These are phyloP conservation scores for Lojkania enalia DNA, from an alignment of 2,329 filamentous ascomycete species.

Conservation along the genomic window DNA sequence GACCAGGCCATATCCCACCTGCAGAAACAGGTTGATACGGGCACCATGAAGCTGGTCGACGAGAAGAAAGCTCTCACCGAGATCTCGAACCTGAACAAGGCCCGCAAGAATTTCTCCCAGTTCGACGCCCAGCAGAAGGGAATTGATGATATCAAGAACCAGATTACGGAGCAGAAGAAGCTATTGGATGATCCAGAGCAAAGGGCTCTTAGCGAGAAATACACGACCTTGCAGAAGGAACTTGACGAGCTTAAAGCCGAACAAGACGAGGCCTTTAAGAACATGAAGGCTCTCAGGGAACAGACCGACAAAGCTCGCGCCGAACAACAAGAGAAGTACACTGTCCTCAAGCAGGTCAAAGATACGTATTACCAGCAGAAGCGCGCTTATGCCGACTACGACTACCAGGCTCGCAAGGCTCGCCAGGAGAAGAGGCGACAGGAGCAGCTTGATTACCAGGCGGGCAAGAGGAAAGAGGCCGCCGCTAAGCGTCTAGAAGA, in stretches of 20 bases:
- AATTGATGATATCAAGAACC: slow-evolving; percentile 83
- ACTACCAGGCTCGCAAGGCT: slow-evolving; percentile 78
- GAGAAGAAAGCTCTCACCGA: slow-evolving; percentile 92
- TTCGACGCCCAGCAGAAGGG: slow-evolving; percentile 85
- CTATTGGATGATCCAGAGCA: slow-evolving; percentile 87
- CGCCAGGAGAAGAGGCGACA: slow-evolving; percentile 76
- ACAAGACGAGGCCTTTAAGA: slow-evolving; percentile 89
- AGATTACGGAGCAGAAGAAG: slow-evolving; percentile 89
- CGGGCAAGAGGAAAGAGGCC: slow-evolving; percentile 74
- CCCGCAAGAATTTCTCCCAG: slow-evolving; percentile 85
- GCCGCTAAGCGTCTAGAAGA: slow-evolving; percentile 78
- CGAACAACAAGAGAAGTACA: slow-evolving; percentile 85
- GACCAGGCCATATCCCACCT: slow-evolving; percentile 79
- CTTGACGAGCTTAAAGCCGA: slow-evolving; percentile 88
- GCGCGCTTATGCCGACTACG: slow-evolving; percentile 80
- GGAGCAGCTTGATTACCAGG: slow-evolving; percentile 74
- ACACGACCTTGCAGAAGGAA: slow-evolving; percentile 82
- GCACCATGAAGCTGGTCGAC: slow-evolving; percentile 92
- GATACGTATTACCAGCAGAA: slow-evolving; percentile 82
- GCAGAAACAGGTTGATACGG: slow-evolving; percentile 83
- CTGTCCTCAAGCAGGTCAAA: slow-evolving; percentile 81
- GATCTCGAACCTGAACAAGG: slow-evolving; percentile 80
- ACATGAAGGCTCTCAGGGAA: slow-evolving; percentile 79
- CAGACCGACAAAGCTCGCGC: slow-evolving; percentile 81
- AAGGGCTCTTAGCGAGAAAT: slow-evolving; percentile 84